Conservation (phyloP, 2,329 filamentous ascomycete genomes). For the Exophiala bonariae region DNA sequence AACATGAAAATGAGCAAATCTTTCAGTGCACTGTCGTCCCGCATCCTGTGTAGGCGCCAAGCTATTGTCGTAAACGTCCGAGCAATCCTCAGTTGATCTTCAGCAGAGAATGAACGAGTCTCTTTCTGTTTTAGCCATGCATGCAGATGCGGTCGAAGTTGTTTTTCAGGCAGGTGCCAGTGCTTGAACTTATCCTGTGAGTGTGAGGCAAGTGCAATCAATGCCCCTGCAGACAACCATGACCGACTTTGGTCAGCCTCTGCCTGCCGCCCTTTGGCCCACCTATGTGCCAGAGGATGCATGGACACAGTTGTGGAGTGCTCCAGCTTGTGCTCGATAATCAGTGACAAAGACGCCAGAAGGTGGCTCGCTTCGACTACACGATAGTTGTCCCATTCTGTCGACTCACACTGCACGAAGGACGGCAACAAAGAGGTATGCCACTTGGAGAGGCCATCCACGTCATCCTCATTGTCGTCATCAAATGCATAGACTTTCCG, state of each 20-base stretch:
- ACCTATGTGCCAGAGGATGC: constrained; percentile 36
- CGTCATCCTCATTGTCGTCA: background rate
- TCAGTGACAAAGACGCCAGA: constrained; percentile 32
- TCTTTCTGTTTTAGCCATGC: background rate
- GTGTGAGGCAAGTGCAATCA: constrained; percentile 14
- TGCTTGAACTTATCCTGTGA: background rate
- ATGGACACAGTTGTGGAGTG: constrained; percentile 28
- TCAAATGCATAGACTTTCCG: constrained; percentile 3
- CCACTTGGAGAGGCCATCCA: constrained; percentile 9
- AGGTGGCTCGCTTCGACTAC: constrained; percentile 26
- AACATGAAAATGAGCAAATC: background rate
- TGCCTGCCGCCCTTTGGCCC: constrained; percentile 31
- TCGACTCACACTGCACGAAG: constrained; percentile 17
- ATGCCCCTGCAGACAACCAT: constrained; percentile 25
- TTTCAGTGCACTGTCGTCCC: background rate
- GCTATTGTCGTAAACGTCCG: background rate
- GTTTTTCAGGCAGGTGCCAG: background rate
- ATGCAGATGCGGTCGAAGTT: background rate
- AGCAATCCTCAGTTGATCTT: background rate
- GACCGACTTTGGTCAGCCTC: constrained; percentile 16
- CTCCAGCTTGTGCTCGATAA: constrained; percentile 16
- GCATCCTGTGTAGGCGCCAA: background rate
- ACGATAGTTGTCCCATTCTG: constrained; percentile 30
- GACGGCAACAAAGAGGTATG: constrained; percentile 17
- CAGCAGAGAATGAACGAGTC: background rate